Evolutionary conservation across 768 basidiomycete species (phyloP).

Genomic region (Podaxis sp.): DNA sequence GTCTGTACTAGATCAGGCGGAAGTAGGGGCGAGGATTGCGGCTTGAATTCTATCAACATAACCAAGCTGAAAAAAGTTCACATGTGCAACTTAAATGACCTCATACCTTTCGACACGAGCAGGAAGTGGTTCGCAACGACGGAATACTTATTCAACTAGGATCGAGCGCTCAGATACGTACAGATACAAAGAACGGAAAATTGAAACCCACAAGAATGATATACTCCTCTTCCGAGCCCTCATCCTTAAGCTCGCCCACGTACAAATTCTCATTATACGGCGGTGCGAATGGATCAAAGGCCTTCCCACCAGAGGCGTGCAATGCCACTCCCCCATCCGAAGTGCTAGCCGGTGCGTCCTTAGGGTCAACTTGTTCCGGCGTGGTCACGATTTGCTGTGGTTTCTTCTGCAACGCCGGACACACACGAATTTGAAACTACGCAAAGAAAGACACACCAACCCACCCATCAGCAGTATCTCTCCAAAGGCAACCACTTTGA

Average conservation of each 20-base stretch:
- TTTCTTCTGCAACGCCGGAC: slow-evolving; percentile 84
- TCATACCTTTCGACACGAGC: slow-evolving; percentile 78
- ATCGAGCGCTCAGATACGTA: not conserved
- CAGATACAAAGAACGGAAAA: not conserved
- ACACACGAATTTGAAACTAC: slow-evolving; percentile 85
- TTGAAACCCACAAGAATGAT: slow-evolving; percentile 60
- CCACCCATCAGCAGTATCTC: not conserved
- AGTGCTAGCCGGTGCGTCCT: not conserved
- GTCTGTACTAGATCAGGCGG: slow-evolving; percentile 78
- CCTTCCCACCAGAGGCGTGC: slow-evolving; percentile 24
- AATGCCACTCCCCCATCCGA: not conserved
- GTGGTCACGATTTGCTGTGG: slow-evolving; percentile 45
- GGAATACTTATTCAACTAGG: slow-evolving; percentile 83
- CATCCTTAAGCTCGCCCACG: slow-evolving; percentile 72
- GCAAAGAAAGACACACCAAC: not conserved
- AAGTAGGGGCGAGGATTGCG: slow-evolving; percentile 77
- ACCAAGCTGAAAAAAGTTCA: not conserved
- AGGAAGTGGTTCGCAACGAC: slow-evolving; percentile 85
- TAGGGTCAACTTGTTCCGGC: slow-evolving; percentile 1
- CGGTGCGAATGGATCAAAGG: slow-evolving; percentile 74
- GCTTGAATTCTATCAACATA: slow-evolving; percentile 54
- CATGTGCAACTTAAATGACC: not conserved
- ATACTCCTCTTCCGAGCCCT: slow-evolving; percentile 56
- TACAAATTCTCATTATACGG: slow-evolving; percentile 79
- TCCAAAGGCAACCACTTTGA: not conserved